Base-by-base conservation (phyloP, 306 rosid genomes). In the Vigna mungo region DNA sequence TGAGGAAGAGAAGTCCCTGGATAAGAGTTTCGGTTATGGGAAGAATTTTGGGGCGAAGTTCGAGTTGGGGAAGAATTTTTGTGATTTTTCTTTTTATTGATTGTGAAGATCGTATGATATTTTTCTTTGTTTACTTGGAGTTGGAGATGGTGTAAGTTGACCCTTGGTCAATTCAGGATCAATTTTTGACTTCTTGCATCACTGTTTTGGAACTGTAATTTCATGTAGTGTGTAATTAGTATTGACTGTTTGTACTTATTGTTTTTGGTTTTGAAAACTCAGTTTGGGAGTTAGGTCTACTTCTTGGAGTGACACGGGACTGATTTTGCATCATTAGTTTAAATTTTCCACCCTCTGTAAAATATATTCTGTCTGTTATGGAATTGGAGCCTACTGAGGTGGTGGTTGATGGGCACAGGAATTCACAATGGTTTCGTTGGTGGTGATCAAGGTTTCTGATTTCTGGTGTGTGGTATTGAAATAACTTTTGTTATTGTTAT, bases 1-100 rank as follows among this genome's bases (percentile, higher is more conserved):
- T 0, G 92, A 58, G 14, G 85, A 86, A 21, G 98, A 85, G 85
- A 84, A 90, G 85, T 75, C 86, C 15, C 78, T 95, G 71, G 91
- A 95, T 67, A 95, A 89, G 90, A 90, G 89, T 83, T 95, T 95
- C 70, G 98, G 97, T 15, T 95, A 90, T 79, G 83, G 81, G 11
- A 92, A 87, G 87, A 95, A 92, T 87, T 83, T 92, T 65, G 96
- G 91, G 55, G 96, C 95, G 0, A 90, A 84, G 73, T 95, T 88
- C 27, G 98, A 95, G 85, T 77, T 95, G 23, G 98, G 96, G 75
- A 95, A 87, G 72, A 96, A 92, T 46, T 60, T 49, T 2, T 60
- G 4, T 64, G 39, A 36, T 2, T 59, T 59, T 75, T 49, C 5
- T 21, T 68, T n/a, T 48, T 49, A 30, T 36, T 51, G 32, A 34